A percentile compares a stretch with the other conserved stretches of the same genome.
Conservation (phyloP, 257 asterid species). For the Scutellaria galericulata region DNA sequence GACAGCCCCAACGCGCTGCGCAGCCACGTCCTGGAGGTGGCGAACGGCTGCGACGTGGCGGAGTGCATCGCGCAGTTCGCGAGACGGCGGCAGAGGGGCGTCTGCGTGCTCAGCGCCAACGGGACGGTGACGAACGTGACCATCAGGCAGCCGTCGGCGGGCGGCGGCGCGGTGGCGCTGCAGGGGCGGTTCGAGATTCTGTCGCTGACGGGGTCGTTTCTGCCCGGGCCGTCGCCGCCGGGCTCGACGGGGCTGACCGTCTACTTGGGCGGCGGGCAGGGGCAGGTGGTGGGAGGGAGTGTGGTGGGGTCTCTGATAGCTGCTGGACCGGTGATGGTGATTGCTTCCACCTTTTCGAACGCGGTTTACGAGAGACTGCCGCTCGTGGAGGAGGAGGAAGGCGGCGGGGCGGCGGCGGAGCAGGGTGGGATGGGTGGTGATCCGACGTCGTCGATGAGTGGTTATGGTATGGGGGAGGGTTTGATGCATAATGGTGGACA, state of each 20-base stretch:
- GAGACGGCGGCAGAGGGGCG: conserved; percentile 58
- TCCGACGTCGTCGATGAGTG: conserved; percentile 39
- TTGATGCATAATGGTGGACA: conserved; percentile 53
- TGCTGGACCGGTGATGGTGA: conserved; percentile 72
- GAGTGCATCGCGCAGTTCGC: conserved; percentile 72
- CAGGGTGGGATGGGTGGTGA: conserved; percentile 53
- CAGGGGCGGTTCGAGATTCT: conserved; percentile 67
- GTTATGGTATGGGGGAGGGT: conserved; percentile 45
- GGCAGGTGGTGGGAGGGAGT: conserved; percentile 72
- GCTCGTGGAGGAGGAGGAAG: conserved; percentile 61
- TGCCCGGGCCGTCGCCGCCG: conserved; percentile 73
- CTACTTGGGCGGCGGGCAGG: conserved; percentile 68
- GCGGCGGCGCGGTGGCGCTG: conserved; percentile 66
- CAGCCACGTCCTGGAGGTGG: conserved; percentile 70
- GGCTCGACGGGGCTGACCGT: conserved; percentile 69
- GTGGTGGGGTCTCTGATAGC: conserved; percentile 68
- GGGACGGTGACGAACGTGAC: conserved; percentile 67
- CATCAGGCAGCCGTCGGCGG: conserved; percentile 64
- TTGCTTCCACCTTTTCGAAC: conserved; percentile 67
- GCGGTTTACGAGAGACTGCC: conserved; percentile 75
- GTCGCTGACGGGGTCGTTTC: conserved; percentile 63
- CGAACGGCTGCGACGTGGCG: conserved; percentile 65
- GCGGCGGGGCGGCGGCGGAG: conserved; percentile 27
- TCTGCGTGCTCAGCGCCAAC: conserved; percentile 66
- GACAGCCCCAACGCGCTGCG: conserved; percentile 76